A percentile compares a stretch with the other conserved stretches of the same genome.
phyloP scores from a whole-genome alignment of 257 asterid genomes.

The Solanum sitiens region DNA sequence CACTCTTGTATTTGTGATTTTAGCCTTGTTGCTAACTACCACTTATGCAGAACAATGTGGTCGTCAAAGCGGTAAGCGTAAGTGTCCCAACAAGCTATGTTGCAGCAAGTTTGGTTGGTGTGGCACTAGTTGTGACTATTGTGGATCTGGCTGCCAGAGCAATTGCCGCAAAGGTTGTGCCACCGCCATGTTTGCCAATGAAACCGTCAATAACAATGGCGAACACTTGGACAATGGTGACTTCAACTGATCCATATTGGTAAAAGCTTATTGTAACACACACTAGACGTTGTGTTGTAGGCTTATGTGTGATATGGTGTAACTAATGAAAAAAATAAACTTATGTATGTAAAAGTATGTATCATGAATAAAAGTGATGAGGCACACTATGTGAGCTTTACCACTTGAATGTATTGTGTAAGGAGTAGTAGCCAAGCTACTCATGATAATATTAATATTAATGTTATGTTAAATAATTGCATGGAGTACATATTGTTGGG shows the following conservation, averaged over 20 bases:
- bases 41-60: not conserved
- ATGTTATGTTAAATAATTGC: not conserved
- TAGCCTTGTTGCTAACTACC: not conserved
- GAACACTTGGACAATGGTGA: not conserved
- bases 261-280: not conserved
- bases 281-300: not conserved
- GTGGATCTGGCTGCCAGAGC: constrained; percentile 7
- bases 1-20: not conserved
- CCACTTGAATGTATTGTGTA: not conserved
- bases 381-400: not conserved
- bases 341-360: not conserved
- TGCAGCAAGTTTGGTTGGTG: constrained; percentile 4
- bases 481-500: not conserved
- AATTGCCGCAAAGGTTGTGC: not conserved
- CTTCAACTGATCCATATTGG: not conserved
- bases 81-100: not conserved
- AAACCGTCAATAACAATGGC: not conserved
- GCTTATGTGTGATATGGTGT: not conserved
- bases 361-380: not conserved
- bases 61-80: not conserved
- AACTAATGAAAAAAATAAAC: not conserved
- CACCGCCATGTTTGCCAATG: not conserved
- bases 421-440: not conserved
- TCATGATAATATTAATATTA: not conserved
- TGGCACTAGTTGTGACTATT: not conserved